A percentile compares a stretch with the other conserved stretches of the same genome.
These are phyloP conservation scores for Fusarium xyrophilum DNA, from an alignment of 2,329 filamentous ascomycete genomes.

Conservation along the genomic window DNA sequence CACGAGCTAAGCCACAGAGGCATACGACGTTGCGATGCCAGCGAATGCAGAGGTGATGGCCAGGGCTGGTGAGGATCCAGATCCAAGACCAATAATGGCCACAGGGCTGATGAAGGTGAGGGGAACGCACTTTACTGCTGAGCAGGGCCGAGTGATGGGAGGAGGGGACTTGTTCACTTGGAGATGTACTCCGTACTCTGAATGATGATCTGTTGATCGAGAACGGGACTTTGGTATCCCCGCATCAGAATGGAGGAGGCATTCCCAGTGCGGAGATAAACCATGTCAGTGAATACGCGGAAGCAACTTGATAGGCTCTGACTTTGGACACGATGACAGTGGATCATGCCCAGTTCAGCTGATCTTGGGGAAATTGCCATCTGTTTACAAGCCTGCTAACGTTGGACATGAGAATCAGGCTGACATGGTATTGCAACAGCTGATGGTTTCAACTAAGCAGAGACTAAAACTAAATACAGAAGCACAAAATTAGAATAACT, in stretches of 20 bases:
- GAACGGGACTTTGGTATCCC: neutral
- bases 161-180: neutral
- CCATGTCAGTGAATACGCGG: neutral
- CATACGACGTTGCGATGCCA: neutral
- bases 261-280: neutral
- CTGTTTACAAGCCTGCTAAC: neutral
- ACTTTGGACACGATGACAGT: neutral
- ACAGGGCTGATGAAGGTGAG: neutral
- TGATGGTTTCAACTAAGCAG: neutral
- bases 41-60: neutral
- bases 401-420: fast-evolving
- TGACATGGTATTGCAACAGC: neutral
- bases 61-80: neutral
- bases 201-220: neutral
- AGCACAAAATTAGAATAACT: neutral
- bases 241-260: neutral
- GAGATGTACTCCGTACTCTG: neutral
- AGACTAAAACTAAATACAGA: neutral
- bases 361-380: neutral
- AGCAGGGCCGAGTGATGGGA: neutral
- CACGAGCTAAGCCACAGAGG: neutral
- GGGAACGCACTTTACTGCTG: too few relatives aligned
- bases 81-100: too few relatives aligned
- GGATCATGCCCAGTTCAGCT: neutral
- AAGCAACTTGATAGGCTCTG: neutral